A percentile compares a stretch with the other conserved stretches of the same genome.
Conservation (phyloP, 225 moss, liverwort and hornwort species). For the Rhytidiadelphus loreus region DNA sequence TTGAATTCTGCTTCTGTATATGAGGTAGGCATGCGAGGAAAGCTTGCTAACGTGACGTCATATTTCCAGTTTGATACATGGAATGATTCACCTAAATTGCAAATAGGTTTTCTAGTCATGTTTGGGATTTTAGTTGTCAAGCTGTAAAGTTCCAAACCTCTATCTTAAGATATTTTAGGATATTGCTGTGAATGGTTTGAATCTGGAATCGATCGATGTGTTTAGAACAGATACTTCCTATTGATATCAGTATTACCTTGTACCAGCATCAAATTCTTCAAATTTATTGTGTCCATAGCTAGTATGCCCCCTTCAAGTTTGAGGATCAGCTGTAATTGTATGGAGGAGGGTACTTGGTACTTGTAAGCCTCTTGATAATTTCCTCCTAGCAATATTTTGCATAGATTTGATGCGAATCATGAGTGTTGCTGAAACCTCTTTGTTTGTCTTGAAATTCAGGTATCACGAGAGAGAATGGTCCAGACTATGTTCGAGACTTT, state of each 20-base stretch:
- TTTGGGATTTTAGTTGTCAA: not conserved
- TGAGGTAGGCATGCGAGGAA: not conserved
- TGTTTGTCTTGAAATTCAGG: constrained; percentile 24
- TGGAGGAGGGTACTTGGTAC: not conserved
- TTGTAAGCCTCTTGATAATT: not conserved
- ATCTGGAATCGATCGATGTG: not conserved
- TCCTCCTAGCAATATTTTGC: not conserved
- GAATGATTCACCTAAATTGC: not conserved
- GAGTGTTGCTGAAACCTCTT: not conserved
- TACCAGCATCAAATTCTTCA: not conserved
- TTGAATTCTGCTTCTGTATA: not conserved
- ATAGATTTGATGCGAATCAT: not conserved
- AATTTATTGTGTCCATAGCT: not conserved
- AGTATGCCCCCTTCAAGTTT: not conserved
- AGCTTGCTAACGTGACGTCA: not conserved
- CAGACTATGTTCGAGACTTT: constrained; percentile 99
- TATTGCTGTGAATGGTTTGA: not conserved
- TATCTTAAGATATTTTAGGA: not conserved
- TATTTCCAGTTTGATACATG: not conserved
- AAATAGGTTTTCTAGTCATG: not conserved
- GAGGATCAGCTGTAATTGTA: not conserved
- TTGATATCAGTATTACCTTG: not conserved
- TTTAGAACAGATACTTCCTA: not conserved
- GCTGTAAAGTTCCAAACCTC: not conserved
- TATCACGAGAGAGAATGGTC: constrained; percentile 87